phyloP scores from a whole-genome alignment of 2,329 filamentous ascomycete genomes.

The Lachnellula suecica region DNA sequence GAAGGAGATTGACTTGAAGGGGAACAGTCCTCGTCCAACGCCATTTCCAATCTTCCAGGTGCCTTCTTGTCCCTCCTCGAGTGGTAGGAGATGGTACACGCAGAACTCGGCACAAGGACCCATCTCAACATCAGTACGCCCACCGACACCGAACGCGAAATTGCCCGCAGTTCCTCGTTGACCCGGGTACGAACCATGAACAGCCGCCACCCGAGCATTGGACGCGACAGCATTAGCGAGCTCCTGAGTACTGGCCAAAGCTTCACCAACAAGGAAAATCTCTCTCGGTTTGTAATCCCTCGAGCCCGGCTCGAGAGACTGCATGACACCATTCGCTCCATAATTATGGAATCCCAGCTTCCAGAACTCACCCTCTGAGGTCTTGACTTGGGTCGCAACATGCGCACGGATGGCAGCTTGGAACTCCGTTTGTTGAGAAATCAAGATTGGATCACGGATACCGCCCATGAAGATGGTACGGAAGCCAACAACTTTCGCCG shows the following conservation, averaged over 20 bases:
- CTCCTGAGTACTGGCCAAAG: slow-evolving; percentile 43
- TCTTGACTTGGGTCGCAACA: slow-evolving; percentile 16
- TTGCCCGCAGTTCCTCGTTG: slow-evolving; percentile 55
- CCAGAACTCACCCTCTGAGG: slow-evolving; percentile 29
- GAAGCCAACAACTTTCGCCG: slow-evolving; percentile 41
- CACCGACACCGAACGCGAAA: slow-evolving; percentile 44
- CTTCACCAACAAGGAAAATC: slow-evolving; percentile 48
- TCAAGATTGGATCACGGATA: slow-evolving; percentile 46
- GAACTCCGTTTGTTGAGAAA: slow-evolving; percentile 39
- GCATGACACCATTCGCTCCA: slow-evolving; percentile 40
- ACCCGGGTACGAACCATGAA: slow-evolving; percentile 47
- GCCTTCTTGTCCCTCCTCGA: slow-evolving; percentile 5
- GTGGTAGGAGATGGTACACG: slow-evolving; percentile 41
- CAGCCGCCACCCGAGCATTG: slow-evolving; percentile 39
- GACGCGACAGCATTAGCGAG: slow-evolving; percentile 43
- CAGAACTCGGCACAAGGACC: slow-evolving; percentile 45
- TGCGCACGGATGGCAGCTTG: slow-evolving; percentile 34
- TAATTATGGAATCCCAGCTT: slow-evolving; percentile 46
- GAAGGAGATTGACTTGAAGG: background rate
- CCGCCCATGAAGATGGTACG: slow-evolving; percentile 46
- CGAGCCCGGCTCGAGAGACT: slow-evolving; percentile 27
- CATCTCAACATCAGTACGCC: slow-evolving; percentile 36
- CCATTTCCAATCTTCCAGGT: background rate
- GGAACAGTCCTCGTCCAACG: background rate
- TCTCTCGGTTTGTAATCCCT: slow-evolving; percentile 35